These are phyloP conservation scores for Plasmodium berghei DNA, from an alignment of 169 alveolate genomes.

Conservation along the genomic window DNA sequence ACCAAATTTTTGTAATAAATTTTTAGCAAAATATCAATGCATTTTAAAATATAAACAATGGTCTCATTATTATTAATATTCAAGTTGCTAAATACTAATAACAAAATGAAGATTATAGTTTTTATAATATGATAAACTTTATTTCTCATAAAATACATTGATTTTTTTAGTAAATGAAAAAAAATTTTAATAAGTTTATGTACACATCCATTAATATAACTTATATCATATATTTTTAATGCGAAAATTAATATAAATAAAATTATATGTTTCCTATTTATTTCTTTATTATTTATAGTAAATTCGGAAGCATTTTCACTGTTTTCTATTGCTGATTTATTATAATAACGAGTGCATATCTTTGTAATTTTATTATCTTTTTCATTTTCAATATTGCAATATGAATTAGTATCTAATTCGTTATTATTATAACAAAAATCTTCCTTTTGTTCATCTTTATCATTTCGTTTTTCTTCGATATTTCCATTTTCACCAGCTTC, in stretches of 20 bases:
- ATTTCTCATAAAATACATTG: conserved; percentile 9
- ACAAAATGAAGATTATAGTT: conserved; percentile 50
- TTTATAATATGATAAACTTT: conserved; percentile 46
- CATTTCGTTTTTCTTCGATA: not conserved
- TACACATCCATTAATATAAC: conserved; percentile 68
- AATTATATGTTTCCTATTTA: conserved; percentile 18
- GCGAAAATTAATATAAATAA: conserved; percentile 50
- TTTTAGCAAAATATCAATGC: conserved; percentile 42
- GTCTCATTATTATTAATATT: conserved; percentile 56
- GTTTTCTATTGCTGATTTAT: too few species aligned
- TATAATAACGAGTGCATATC: too few species aligned
- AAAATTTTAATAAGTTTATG: conserved; percentile 18
- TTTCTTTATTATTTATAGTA: not conserved
- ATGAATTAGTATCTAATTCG: not conserved
- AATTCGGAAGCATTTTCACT: not conserved
- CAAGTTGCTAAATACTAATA: conserved; percentile 48
- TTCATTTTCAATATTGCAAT: not conserved
- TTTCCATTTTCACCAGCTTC: not conserved
- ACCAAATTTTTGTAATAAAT: conserved; percentile 33
- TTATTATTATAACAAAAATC: not conserved
- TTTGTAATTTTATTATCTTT: too few species aligned
- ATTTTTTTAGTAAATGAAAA: conserved; percentile 24
- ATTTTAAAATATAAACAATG: conserved; percentile 55
- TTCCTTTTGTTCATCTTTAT: not conserved
- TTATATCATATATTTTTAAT: conserved; percentile 66